Percentiles rank a stretch among this genome's conserved stretches.
phyloP scores from a whole-genome alignment of 139 green algal species.

The Picochlorum sp. region DNA sequence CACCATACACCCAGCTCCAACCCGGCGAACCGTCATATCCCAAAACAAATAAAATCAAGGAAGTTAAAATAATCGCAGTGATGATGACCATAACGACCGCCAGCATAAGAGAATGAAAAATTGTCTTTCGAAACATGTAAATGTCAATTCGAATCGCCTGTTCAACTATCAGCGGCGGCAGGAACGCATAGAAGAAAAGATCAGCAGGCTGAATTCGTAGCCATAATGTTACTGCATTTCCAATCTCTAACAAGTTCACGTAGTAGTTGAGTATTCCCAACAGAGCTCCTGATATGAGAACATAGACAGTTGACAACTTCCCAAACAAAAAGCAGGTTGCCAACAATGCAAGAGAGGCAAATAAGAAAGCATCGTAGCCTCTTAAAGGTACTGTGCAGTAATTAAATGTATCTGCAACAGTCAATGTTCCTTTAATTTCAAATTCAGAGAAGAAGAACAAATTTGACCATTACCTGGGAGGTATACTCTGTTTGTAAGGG shows the following conservation, averaged over 20 bases:
- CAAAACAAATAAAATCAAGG: slow-evolving; percentile 69
- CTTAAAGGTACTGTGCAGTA: slow-evolving; percentile 27
- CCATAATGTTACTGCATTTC: slow-evolving; percentile 68
- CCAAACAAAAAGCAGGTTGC: slow-evolving; percentile 27
- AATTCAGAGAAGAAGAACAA: no score
- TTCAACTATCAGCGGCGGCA: slow-evolving; percentile 58
- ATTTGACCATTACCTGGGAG: not conserved
- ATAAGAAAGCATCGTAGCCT: slow-evolving; percentile 35
- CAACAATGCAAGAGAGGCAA: slow-evolving; percentile 33
- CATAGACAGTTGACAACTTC: slow-evolving; percentile 36
- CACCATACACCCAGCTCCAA: slow-evolving; percentile 61
- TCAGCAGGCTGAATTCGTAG: slow-evolving; percentile 47
- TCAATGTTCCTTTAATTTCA: no score
- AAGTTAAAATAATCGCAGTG: slow-evolving; percentile 50
- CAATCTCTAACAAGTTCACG: slow-evolving; percentile 52
- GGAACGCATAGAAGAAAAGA: slow-evolving; percentile 83
- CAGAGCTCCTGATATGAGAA: slow-evolving; percentile 37
- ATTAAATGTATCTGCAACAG: slow-evolving; percentile 11
- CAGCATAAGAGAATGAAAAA: slow-evolving; percentile 51
- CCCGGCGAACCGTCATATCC: slow-evolving; percentile 30
- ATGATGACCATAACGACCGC: slow-evolving; percentile 60
- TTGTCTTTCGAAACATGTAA: slow-evolving; percentile 65
- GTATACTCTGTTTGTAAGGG: slow-evolving; percentile 12
- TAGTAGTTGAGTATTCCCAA: slow-evolving; percentile 44
- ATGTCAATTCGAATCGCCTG: slow-evolving; percentile 66